A percentile compares a stretch with the other conserved stretches of the same genome.
Conservation (phyloP, 129 eudicot genomes). For the Pulicaria dysenterica region DNA sequence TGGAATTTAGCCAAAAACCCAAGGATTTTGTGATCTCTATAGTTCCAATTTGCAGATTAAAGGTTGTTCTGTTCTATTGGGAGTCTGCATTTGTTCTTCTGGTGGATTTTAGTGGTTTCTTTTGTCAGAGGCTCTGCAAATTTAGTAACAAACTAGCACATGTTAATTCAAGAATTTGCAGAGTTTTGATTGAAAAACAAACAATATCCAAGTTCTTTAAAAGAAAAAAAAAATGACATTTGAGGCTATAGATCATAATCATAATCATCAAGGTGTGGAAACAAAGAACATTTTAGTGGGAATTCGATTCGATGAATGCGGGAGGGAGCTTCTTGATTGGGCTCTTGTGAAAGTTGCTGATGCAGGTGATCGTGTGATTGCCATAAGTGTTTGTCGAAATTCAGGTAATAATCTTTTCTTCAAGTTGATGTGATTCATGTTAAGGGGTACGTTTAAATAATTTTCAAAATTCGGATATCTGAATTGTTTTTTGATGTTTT, state of each 20-base stretch:
- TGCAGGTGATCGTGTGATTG: constrained; percentile 74
- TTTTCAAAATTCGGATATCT: neutral
- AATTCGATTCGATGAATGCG: constrained; percentile 64
- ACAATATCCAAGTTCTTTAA: neutral
- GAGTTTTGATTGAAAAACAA: constrained; percentile 8
- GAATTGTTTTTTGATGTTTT: constrained; percentile 10
- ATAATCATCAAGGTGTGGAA: constrained; percentile 42
- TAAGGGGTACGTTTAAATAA: constrained; percentile 5
- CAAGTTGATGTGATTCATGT: constrained; percentile 5
- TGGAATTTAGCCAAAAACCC: constrained; percentile 36
- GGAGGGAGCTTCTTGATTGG: constrained; percentile 81
- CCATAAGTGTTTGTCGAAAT: constrained; percentile 79
- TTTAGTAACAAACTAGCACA: constrained; percentile 20
- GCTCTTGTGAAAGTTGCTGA: constrained; percentile 87
- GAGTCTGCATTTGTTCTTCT: constrained; percentile 30
- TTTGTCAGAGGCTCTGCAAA: constrained; percentile 35
- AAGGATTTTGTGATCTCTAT: constrained; percentile 38
- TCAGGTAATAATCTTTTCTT: constrained; percentile 46
- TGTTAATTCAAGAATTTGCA: constrained; percentile 26
- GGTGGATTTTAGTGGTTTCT: constrained; percentile 28
- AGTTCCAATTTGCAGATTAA: constrained; percentile 15
- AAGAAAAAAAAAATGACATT: constrained; percentile 39
- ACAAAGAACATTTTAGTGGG: constrained; percentile 75
- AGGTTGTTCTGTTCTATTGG: constrained; percentile 19
- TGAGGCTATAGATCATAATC: constrained; percentile 33